Conservation (phyloP, 1,284 basidiomycete genomes). For the Pterulicium gracile region DNA sequence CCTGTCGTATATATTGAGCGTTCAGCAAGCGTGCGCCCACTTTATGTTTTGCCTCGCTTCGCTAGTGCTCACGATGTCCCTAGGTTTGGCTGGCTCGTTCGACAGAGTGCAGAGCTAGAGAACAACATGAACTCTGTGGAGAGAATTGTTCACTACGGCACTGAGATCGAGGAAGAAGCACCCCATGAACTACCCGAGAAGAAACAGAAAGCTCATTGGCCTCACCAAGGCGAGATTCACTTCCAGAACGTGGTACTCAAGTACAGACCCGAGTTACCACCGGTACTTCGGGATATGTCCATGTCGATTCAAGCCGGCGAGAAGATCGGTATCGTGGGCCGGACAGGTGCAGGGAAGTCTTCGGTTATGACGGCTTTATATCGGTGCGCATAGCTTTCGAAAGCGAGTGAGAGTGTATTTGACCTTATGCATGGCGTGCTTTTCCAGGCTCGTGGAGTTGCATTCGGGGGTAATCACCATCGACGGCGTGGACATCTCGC, state of each 20-base stretch:
- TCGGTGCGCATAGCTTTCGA: conserved; percentile 14
- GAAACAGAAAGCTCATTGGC: conserved; percentile 60
- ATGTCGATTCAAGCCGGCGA: conserved; percentile 66
- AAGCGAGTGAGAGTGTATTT: conserved; percentile 13
- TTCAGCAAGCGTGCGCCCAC: conserved; percentile 46
- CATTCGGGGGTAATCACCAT: conserved; percentile 52
- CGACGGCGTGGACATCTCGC: conserved; percentile 60
- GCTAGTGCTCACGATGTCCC: conserved; percentile 6
- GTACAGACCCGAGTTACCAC: conserved; percentile 63
- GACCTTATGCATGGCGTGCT: conserved; percentile 23
- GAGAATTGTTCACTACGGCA: conserved; percentile 72
- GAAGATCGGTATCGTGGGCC: conserved; percentile 82
- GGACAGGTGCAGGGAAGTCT: conserved; percentile 73
- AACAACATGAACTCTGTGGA: conserved; percentile 92
- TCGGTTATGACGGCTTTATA: conserved; percentile 44
- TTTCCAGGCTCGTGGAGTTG: conserved; percentile 57
- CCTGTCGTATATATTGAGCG: conserved; percentile 67
- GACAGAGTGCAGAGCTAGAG: conserved; percentile 79
- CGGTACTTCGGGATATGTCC: conserved; percentile 57
- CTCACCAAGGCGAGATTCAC: conserved; percentile 47
- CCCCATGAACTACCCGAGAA: conserved; percentile 51
- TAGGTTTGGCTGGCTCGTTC: conserved; percentile 76
- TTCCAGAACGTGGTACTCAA: conserved; percentile 53
- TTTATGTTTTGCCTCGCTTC: conserved; percentile 7
- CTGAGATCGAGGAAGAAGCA: conserved; percentile 70